phyloP scores from a whole-genome alignment of 345 rosid species.

The Corchorus olitorius region DNA sequence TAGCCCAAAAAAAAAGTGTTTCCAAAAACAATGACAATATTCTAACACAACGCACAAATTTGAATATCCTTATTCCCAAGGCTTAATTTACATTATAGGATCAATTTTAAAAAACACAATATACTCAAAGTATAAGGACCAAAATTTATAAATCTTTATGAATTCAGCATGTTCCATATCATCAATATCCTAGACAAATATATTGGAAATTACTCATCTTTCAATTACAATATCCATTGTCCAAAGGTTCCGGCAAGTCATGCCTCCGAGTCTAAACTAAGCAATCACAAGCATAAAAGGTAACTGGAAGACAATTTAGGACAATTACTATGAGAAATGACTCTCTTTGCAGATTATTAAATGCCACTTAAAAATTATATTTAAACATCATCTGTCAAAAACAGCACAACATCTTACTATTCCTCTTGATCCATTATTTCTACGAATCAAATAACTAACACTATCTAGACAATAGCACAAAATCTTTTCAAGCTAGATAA shows the following conservation, averaged over 20 bases:
- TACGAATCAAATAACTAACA: neutral
- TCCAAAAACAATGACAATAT: neutral
- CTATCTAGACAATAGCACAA: neutral
- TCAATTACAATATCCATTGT: neutral
- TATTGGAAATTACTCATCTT: neutral
- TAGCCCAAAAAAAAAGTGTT: neutral
- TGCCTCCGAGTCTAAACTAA: conserved; percentile 3
- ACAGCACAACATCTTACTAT: neutral
- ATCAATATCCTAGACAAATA: neutral
- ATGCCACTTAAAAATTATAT: neutral
- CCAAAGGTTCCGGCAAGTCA: neutral
- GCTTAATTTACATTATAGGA: neutral
- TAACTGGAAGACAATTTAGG: neutral
- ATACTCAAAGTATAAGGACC: neutral
- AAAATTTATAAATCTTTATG: neutral
- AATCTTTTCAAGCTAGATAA: conserved; percentile 14
- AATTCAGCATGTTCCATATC: neutral
- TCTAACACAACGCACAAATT: neutral
- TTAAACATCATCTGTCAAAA: neutral
- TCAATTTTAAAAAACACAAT: neutral
- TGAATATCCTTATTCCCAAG: neutral
- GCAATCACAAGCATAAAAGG: neutral
- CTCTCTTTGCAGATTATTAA: neutral
- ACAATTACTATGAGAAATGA: neutral
- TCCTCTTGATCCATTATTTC: neutral